phyloP scores from a whole-genome alignment of 257 asterid genomes.

The Cinchona pubescens region DNA sequence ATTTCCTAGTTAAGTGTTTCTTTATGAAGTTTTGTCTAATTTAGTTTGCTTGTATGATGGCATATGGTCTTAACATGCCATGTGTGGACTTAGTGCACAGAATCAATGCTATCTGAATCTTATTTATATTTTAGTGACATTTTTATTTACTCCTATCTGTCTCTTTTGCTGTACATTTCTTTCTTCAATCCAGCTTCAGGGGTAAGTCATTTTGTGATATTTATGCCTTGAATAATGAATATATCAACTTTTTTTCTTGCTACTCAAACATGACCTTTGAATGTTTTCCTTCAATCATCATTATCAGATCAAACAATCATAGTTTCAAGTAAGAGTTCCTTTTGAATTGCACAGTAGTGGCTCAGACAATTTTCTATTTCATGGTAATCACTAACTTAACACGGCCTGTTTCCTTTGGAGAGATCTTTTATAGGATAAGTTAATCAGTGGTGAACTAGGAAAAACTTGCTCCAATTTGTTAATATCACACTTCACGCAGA shows the following conservation, averaged over 20 bases:
- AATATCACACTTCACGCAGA: no score
- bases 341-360: neutral
- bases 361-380: neutral
- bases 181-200: neutral
- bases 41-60: neutral
- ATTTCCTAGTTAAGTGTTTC: neutral
- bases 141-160: neutral
- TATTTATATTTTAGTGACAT: neutral
- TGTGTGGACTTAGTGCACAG: neutral
- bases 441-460: neutral
- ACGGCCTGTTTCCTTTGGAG: neutral
- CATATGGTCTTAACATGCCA: neutral
- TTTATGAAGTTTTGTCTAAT: neutral
- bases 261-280: neutral
- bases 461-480: neutral
- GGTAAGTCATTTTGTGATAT: no score
- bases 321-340: neutral
- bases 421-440: neutral
- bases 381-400: neutral
- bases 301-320: neutral
- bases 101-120: neutral
- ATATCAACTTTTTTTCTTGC: neutral
- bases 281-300: neutral
- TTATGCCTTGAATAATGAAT: neutral
- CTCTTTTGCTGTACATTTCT: no score